Evolutionary conservation across 495 filamentous ascomycete species (phyloP), one percentile per base, ranked within the genome.

Genomic region (Penicillium lividum): DNA sequence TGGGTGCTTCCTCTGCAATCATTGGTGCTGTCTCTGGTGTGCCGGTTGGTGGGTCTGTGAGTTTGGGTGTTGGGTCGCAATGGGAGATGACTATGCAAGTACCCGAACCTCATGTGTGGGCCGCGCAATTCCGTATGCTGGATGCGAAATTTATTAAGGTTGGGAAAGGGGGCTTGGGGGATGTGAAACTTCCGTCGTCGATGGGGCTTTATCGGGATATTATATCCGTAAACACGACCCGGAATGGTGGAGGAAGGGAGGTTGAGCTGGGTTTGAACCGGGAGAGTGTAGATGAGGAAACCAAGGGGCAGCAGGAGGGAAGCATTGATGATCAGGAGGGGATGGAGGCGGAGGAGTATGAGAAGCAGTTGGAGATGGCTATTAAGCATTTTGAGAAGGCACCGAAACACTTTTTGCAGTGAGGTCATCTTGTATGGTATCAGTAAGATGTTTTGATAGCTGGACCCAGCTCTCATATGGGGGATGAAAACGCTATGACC

Each of bases 21-120:
- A 40, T 69, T 3, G 61, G 66, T 22, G 64, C 64, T 7, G 10
- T 67, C 7, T 64, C 64, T 16, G 58, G 66, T 10, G 60, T 69
- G 0, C 66, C 66, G 18, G 34, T 69, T 18, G 66, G 66, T 25
- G 66, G 58, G 29, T 67, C 64, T 22, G 63, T 69, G 15, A 67
- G 57, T 25, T 33, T 67, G 25, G 66, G 64, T 8, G 33, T 53
- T 7, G 66, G 58, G 3, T 63, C 61, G 9, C 45, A 55, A 25
- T 69, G 66, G 66, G 58, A 69, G 18, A 54, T 69, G 64, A 44
- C 58, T 1, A 64, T 69, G 64, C 60, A 66, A 25, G 59, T 69
- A 16, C 49, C 62, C 27, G 67, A 68, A 27, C 61, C 62, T 25
- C 67, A 69, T 63, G 67, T 69, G 5, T 69, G 67, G 67, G 67